Percentiles rank a stretch among this genome's conserved stretches.
phyloP scores from a whole-genome alignment of 306 rosid species.

The Citrullus colocynthis region DNA sequence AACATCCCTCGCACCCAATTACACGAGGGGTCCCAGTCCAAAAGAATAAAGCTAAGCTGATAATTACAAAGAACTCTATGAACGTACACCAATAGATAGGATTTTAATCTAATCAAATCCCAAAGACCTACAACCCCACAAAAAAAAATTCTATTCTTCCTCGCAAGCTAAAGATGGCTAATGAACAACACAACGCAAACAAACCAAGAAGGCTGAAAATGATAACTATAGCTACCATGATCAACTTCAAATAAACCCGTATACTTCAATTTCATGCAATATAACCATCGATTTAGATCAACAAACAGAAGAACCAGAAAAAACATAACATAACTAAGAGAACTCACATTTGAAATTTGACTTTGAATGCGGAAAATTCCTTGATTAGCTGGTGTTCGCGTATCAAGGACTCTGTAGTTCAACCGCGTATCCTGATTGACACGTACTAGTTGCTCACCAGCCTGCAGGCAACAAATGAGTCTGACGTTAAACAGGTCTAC shows the following conservation, averaged over 20 bases:
- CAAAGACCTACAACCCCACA: too few species aligned
- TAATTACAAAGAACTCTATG: too few species aligned
- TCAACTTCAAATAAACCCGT: neutral
- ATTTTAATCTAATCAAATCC: too few species aligned
- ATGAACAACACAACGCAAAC: neutral
- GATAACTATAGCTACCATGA: neutral
- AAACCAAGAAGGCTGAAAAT: neutral
- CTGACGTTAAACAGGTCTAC: neutral
- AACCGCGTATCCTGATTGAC: conserved; percentile 88
- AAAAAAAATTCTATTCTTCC: too few species aligned
- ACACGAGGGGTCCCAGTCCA: too few species aligned
- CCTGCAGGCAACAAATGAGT: conserved; percentile 28
- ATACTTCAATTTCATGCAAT: neutral
- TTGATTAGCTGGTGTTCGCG: conserved; percentile 75
- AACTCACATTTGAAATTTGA: conserved; percentile 45
- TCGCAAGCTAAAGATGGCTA: neutral
- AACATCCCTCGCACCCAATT: too few species aligned
- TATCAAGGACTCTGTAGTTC: conserved; percentile 57
- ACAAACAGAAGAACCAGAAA: neutral
- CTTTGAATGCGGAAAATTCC: conserved; percentile 62
- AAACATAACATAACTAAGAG: neutral
- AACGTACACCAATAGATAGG: too few species aligned
- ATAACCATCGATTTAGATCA: neutral
- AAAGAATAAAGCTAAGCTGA: too few species aligned
- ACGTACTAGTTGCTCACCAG: conserved; percentile 68